A percentile compares a stretch with the other conserved stretches of the same genome.
Evolutionary conservation across 257 asterid genomes (phyloP).

Genomic region (Primulina huaijiensis): DNA sequence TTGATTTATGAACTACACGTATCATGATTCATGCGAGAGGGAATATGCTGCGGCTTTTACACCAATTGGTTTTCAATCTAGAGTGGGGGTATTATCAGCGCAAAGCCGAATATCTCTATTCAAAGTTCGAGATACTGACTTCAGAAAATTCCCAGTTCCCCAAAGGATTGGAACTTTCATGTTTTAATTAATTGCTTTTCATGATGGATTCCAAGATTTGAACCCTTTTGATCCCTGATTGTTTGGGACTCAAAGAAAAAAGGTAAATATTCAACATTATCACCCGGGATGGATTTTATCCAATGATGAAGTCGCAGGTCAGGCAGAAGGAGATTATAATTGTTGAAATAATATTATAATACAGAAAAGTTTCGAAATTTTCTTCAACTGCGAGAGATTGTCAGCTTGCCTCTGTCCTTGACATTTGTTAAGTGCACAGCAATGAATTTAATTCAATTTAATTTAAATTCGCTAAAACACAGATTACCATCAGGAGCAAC

Average conservation of each 20-base stretch:
- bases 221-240: not conserved
- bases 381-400: not conserved
- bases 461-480: not conserved
- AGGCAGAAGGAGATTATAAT: not conserved
- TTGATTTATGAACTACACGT: not conserved
- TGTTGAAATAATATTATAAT: too few species aligned
- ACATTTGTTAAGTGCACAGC: not conserved
- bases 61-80: not conserved
- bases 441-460: not conserved
- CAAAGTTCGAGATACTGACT: not conserved
- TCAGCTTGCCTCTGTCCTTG: not conserved
- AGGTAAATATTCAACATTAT: not conserved
- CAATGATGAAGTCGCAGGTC: not conserved
- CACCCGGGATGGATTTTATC: not conserved
- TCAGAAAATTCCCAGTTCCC: not conserved
- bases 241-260: not conserved
- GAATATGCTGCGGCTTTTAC: not conserved
- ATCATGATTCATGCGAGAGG: not conserved
- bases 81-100: not conserved
- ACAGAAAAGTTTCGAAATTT: too few species aligned
- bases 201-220: not conserved
- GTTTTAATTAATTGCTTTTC: not conserved
- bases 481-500: slow-evolving; percentile 58
- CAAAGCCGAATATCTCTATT: not conserved
- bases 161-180: slow-evolving; percentile 7